Base-by-base conservation (phyloP, 768 basidiomycete genomes). In the Multifurca ochricompacta region DNA sequence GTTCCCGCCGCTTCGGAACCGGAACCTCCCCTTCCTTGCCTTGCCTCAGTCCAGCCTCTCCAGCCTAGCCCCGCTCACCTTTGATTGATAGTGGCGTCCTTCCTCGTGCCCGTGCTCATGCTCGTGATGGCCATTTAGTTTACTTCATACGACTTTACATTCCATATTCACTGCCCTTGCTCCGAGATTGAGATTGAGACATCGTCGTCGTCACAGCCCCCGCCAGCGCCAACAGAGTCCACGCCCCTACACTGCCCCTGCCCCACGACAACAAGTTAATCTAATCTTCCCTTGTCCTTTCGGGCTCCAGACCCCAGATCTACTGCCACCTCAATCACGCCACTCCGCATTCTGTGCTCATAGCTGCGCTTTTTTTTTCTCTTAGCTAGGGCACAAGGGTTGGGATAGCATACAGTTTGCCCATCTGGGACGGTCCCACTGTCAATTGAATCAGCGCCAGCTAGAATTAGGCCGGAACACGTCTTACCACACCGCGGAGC, bases 11-110 rank as follows among this genome's bases (percentile, higher is more conserved):
- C 32, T 47, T 56, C 55, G 50, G 55, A 28, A 43, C 50, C 55
- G 55, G 36, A 16, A 42, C 41, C 44, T 13, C 30, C n/a, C 6
- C n/a, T n/a, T n/a, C n/a, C n/a, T n/a, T n/a, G n/a, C n/a, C n/a
- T n/a, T n/a, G n/a, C n/a, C n/a, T n/a, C n/a, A n/a, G n/a, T n/a
- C n/a, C n/a, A n/a, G n/a, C n/a, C n/a, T n/a, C n/a, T n/a, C n/a
- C n/a, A n/a, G n/a, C n/a, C n/a, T n/a, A n/a, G n/a, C n/a, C 41
- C 34, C 49, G 42, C 13, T 13, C 32, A 31, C 44, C 43, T 37
- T 53, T 34, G 41, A 9, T 51, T 56, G 56, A 57, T 57, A 57
- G 56, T 57, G 56, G 56, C 56, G 50, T 42, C 48, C 30, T 32
- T 21, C 50, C 55, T 36, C 27, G 46, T 54, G 53, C 41, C 43